Base-by-base conservation (phyloP, 208 protist species). In the Crithidia bombi region DNA sequence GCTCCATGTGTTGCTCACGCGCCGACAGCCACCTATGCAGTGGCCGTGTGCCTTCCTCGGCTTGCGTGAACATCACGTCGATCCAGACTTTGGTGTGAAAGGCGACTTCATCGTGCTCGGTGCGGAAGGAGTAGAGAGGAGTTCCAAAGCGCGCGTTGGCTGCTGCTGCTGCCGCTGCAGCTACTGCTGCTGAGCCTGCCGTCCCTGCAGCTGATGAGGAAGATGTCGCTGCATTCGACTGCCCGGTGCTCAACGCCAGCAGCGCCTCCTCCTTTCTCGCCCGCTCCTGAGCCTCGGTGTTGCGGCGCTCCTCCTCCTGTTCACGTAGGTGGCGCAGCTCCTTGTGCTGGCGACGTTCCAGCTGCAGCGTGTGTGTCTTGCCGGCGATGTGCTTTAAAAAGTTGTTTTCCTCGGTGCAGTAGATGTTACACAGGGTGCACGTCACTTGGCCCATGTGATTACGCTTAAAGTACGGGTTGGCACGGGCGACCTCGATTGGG, bases 391-490 rank as follows among this genome's bases (percentile, higher is more conserved):
- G 91, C 58, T 86, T 82, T 0, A 96, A 69, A 41, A 96, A 96
- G 38, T 90, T 86, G 38, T 83, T 87, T 65, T 94, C 91, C 66
- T 94, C 88, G 21, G 69, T 84, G 72, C 88, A 94, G 67, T 83
- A 85, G 43, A 94, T 65, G 46, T 84, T 82, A 56, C 91, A 96
- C 6, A 96, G 78, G 5, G 82, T 92, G 65, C 91, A 96, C 3
- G 78, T 79, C 21, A 90, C 85, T 49, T 90, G 84, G 0, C 91
- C 91, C 61, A 96, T 79, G 77, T 96, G 88, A 62, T 96, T 96
- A 14, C 85, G 74, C 69, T 91, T 91, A 64, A 89, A 94, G 73
- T 94, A 93, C 15, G 80, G 81, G 57, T 82, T 82, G 12, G 65
- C 64, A 4, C 75, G 43, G 21, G 91, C 91, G 54, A 83, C 63